These are phyloP conservation scores for Penicillium samsonianum DNA, from an alignment of 495 filamentous ascomycete species.

Conservation along the genomic window DNA sequence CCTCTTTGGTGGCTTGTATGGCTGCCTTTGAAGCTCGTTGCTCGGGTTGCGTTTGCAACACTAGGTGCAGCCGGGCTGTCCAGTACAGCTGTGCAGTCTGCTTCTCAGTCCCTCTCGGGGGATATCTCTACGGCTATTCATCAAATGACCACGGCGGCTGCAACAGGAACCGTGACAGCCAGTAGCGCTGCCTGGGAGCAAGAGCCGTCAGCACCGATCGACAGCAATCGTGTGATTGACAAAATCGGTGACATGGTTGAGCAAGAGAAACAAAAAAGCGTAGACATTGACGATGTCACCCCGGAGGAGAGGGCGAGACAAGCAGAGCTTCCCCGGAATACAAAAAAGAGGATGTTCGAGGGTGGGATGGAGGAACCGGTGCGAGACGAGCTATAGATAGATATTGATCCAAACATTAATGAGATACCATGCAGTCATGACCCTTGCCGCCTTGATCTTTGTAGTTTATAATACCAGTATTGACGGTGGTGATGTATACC, in stretches of 20 bases:
- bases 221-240: slow-evolving; percentile 51
- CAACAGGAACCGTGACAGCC: slow-evolving; percentile 17
- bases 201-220: slow-evolving; percentile 24
- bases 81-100: slow-evolving; percentile 35
- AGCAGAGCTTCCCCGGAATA: slow-evolving; percentile 58
- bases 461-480: slow-evolving; percentile 11
- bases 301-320: slow-evolving; percentile 46
- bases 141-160: slow-evolving; percentile 21
- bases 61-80: slow-evolving; percentile 42
- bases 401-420: neutral
- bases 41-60: slow-evolving; percentile 48
- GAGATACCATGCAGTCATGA: slow-evolving; percentile 3
- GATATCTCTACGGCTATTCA: slow-evolving; percentile 21
- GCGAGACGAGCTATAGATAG: slow-evolving; percentile 56
- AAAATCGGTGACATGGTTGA: slow-evolving; percentile 57
- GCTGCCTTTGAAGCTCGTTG: slow-evolving; percentile 69
- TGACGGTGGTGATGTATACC: slow-evolving; percentile 18
- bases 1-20: slow-evolving; percentile 88
- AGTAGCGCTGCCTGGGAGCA: slow-evolving; percentile 26
- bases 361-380: slow-evolving; percentile 39
- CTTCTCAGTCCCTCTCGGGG: slow-evolving; percentile 15
- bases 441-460: neutral
- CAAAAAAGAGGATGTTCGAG: slow-evolving; percentile 87
- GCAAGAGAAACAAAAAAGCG: slow-evolving; percentile 39
- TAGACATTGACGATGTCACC: slow-evolving; percentile 34